Conservation (phyloP, 2,329 filamentous ascomycete genomes). For the Gnomoniopsis smithogilvyi region DNA sequence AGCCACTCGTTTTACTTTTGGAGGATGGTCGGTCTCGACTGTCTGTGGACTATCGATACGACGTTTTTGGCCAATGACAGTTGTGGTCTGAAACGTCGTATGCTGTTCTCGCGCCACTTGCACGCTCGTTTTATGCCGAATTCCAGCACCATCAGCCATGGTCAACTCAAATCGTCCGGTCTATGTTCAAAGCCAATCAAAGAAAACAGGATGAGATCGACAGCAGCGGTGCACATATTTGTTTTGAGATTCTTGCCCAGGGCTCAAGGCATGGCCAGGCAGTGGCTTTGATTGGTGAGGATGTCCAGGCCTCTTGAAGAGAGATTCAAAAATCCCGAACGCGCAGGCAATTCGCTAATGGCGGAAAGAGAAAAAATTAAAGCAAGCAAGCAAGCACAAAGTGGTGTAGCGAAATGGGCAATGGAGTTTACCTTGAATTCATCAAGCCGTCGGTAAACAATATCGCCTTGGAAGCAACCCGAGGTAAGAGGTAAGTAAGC, state of each 20-base stretch:
- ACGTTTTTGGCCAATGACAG: constrained; percentile 25
- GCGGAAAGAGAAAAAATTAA: too few relatives aligned
- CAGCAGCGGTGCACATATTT: neutral
- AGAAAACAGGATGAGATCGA: neutral
- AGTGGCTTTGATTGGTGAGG: neutral
- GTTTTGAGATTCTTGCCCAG: neutral
- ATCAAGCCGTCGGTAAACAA: too few relatives aligned
- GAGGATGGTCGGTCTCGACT: neutral
- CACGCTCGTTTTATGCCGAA: constrained; percentile 25
- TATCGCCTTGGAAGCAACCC: too few relatives aligned
- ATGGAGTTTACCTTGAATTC: too few relatives aligned
- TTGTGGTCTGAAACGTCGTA: constrained; percentile 16
- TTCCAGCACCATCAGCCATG: constrained; percentile 16
- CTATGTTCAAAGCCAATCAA: neutral
- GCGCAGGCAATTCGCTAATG: too few relatives aligned
- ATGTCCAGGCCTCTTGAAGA: neutral
- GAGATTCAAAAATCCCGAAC: too few relatives aligned
- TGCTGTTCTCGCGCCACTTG: constrained; percentile 20
- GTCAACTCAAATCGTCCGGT: neutral
- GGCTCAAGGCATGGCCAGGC: neutral
- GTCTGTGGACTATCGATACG: constrained; percentile 15
- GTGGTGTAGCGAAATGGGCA: too few relatives aligned
- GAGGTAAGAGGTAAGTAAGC: too few relatives aligned
- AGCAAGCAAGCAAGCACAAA: neutral
- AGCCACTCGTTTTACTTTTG: constrained; percentile 2